These are phyloP conservation scores for Diaporthe eres DNA, from an alignment of 2,329 filamentous ascomycete genomes.

Conservation along the genomic window DNA sequence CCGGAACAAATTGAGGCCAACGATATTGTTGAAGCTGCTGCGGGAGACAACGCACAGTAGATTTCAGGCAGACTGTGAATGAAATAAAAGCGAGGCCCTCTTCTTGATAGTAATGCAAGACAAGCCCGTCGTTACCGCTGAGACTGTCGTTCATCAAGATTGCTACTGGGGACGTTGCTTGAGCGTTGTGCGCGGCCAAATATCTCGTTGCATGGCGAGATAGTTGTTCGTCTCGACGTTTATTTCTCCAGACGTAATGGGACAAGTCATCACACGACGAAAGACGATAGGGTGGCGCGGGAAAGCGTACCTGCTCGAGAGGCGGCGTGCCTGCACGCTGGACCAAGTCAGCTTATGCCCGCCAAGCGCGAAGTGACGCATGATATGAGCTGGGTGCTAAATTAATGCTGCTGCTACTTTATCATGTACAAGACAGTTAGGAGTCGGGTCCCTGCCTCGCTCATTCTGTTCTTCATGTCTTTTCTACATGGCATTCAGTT, in stretches of 20 bases:
- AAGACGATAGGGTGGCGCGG: background rate
- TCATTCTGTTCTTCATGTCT: too few species aligned
- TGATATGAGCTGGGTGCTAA: background rate
- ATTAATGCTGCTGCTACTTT: too few species aligned
- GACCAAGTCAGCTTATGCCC: background rate
- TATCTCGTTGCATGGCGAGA: background rate
- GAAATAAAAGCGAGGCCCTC: too few species aligned
- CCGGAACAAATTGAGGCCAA: constrained; percentile 3
- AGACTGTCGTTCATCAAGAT: background rate
- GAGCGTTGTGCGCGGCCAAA: background rate
- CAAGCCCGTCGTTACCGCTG: background rate
- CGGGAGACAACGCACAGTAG: background rate
- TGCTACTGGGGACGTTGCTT: background rate
- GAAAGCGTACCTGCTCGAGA: background rate
- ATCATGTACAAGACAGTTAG: too few species aligned
- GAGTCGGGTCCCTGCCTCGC: too few species aligned
- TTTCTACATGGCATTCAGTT: too few species aligned
- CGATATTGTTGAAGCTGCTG: constrained; percentile 10
- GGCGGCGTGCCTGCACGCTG: background rate
- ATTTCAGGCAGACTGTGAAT: background rate
- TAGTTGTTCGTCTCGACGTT: background rate
- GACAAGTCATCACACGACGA: background rate
- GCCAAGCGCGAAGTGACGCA: background rate
- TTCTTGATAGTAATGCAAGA: background rate
- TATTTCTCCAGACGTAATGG: too few species aligned